Evolutionary conservation across 352 stramenopile species (phyloP).

Genomic region (Globisporangium recalcitrans): DNA sequence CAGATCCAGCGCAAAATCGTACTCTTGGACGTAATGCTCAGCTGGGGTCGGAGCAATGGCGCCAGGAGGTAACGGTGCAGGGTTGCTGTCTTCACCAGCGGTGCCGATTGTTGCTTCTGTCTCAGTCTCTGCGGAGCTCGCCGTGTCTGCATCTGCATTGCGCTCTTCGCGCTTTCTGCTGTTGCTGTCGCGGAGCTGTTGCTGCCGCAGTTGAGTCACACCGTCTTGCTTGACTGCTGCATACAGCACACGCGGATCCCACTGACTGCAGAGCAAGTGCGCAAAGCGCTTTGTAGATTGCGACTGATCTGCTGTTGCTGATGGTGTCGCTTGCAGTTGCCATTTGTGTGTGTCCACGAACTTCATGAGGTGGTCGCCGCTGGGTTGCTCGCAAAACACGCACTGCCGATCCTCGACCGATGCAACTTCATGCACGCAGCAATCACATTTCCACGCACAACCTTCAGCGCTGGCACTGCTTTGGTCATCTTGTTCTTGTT

Average conservation of each 20-base stretch:
- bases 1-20: conserved; percentile 14
- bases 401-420: conserved; percentile 18
- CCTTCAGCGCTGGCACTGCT: neutral
- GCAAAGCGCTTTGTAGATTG: conserved; percentile 20
- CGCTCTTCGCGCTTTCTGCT: neutral
- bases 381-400: conserved; percentile 37
- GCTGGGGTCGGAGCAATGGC: conserved; percentile 9
- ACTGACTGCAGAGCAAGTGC: conserved; percentile 43
- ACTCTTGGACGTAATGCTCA: conserved; percentile 12
- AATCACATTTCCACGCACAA: conserved; percentile 37
- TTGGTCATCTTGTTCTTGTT: neutral
- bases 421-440: conserved; percentile 25
- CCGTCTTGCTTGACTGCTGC: neutral
- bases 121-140: neutral
- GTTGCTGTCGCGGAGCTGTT: conserved; percentile 13
- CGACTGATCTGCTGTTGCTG: neutral
- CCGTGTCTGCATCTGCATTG: neutral
- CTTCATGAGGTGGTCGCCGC: conserved; percentile 21
- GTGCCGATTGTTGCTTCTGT: neutral
- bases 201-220: conserved; percentile 17
- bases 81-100: neutral
- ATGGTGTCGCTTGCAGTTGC: neutral
- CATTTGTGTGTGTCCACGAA: conserved; percentile 22
- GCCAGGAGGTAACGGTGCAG: neutral
- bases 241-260: conserved; percentile 36